These are phyloP conservation scores for Casaregolazyma suthepensis DNA, from an alignment of 1,139 yeast genomes.

Conservation along the genomic window DNA sequence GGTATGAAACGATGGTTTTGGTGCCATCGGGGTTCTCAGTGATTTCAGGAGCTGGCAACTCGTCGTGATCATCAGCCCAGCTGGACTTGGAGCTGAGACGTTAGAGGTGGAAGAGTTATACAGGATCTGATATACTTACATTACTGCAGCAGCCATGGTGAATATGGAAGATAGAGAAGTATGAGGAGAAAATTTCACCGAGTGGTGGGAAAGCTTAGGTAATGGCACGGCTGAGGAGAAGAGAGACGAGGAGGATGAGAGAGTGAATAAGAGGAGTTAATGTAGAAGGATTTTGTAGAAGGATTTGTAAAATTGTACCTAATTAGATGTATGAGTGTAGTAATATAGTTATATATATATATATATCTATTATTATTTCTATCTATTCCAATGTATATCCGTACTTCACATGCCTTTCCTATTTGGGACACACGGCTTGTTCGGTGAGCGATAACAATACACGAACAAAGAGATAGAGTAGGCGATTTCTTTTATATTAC, in stretches of 20 bases:
- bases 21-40: conserved; percentile 82
- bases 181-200: neutral
- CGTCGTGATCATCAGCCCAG: conserved; percentile 13
- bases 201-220: neutral
- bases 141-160: conserved; percentile 2
- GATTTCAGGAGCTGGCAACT: conserved; percentile 47
- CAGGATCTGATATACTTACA: neutral
- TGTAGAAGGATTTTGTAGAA: too few species aligned
- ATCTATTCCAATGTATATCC: neutral
- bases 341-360: neutral
- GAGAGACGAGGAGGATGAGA: neutral
- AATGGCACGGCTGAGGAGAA: neutral
- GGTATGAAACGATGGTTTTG: conserved; percentile 76
- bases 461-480: too few species aligned
- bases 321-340: too few species aligned
- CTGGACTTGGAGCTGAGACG: conserved; percentile 5
- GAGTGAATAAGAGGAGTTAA: neutral
- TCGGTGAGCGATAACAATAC: neutral
- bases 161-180: neutral
- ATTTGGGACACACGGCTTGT: neutral
- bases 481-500: too few species aligned
- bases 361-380: too few species aligned
- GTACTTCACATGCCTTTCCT: neutral
- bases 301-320: too few species aligned
- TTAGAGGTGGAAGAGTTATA: neutral